Conservation (phyloP, 1,284 basidiomycete genomes). For the Ceratobasidium sp. region DNA sequence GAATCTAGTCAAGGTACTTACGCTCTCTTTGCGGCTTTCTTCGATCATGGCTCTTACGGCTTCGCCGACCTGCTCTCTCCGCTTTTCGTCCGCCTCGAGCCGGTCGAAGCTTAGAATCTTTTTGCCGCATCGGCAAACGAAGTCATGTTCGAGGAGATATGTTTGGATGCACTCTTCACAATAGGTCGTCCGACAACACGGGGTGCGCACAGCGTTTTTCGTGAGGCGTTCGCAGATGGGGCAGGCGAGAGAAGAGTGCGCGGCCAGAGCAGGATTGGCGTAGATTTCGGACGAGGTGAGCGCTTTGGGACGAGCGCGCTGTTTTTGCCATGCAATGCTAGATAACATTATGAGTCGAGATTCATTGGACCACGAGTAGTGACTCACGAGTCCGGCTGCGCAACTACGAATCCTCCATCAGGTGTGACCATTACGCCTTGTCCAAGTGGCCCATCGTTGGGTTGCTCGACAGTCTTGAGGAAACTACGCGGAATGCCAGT, state of each 20-base stretch:
- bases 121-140: slow-evolving; percentile 87
- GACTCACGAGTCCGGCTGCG: slow-evolving; percentile 88
- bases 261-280: slow-evolving; percentile 71
- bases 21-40: slow-evolving; percentile 71
- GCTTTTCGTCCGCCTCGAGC: slow-evolving; percentile 76
- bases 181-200: slow-evolving; percentile 87
- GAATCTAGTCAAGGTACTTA: background rate
- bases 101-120: slow-evolving; percentile 87
- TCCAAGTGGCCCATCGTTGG: slow-evolving; percentile 66
- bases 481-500: slow-evolving; percentile 98
- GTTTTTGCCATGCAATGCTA: slow-evolving; percentile 93
- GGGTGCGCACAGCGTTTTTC: slow-evolving; percentile 85
- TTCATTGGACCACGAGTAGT: background rate
- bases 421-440: slow-evolving; percentile 96
- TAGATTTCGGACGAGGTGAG: slow-evolving; percentile 85
- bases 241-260: slow-evolving; percentile 73
- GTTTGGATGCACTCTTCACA: slow-evolving; percentile 96
- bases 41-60: slow-evolving; percentile 87
- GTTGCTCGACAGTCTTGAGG: slow-evolving; percentile 93
- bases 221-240: slow-evolving; percentile 89
- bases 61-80: slow-evolving; percentile 74
- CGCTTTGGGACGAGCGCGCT: slow-evolving; percentile 77
- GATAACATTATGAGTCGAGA: background rate
- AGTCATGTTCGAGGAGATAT: slow-evolving; percentile 89
- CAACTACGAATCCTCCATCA: slow-evolving; percentile 94